Percentiles rank a stretch among this genome's conserved stretches.
Evolutionary conservation across 495 filamentous ascomycete species (phyloP).

Genomic region (Annulohypoxylon bovei): DNA sequence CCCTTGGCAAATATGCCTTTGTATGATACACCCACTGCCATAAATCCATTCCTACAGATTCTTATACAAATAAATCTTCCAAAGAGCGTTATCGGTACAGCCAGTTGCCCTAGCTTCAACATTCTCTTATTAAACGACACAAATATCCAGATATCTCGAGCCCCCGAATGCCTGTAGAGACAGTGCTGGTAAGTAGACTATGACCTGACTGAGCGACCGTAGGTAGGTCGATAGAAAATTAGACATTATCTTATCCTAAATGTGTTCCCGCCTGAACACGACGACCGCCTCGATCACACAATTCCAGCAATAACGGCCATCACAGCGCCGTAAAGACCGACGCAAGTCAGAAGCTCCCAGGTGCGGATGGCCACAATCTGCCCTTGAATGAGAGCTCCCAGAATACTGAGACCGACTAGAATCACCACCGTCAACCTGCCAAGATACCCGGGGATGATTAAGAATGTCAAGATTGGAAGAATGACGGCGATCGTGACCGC

Average conservation of each 20-base stretch:
- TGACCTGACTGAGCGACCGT: neutral
- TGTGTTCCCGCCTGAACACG: neutral
- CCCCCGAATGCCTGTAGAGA: neutral
- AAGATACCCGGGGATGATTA: conserved; percentile 62
- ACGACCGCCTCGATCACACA: conserved; percentile 22
- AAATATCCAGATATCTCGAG: neutral
- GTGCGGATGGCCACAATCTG: conserved; percentile 39
- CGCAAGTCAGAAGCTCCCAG: conserved; percentile 48
- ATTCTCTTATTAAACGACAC: neutral
- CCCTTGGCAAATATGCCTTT: neutral
- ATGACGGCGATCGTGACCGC: conserved; percentile 65
- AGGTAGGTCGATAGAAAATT: neutral
- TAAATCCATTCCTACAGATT: neutral
- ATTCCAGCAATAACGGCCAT: conserved; percentile 58
- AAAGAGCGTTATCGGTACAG: neutral
- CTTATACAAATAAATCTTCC: neutral
- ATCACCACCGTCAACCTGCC: conserved; percentile 63
- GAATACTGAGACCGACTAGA: conserved; percentile 47
- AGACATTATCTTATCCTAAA: neutral
- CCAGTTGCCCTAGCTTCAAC: neutral
- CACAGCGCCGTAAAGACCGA: conserved; percentile 53
- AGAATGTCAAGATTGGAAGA: conserved; percentile 69
- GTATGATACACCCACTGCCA: conserved; percentile 10
- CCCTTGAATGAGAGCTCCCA: conserved; percentile 46
- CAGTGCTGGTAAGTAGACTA: neutral